Base-by-base conservation (phyloP, 2,329 filamentous ascomycete genomes). In the Diaporthe helianthi region DNA sequence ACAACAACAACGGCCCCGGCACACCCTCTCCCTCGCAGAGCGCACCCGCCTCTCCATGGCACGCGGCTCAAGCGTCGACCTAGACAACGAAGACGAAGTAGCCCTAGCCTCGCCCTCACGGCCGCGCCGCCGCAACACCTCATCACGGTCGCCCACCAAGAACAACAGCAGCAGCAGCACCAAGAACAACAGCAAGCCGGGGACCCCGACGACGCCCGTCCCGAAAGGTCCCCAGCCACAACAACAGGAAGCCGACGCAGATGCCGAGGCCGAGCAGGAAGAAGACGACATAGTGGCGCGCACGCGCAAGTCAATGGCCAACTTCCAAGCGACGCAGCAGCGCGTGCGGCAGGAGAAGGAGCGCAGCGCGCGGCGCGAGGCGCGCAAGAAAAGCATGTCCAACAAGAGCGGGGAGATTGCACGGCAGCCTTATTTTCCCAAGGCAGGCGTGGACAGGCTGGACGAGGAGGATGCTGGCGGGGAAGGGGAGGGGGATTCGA, bases 11-110 rank as follows among this genome's bases (percentile, higher is more conserved):
- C 85, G 82, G 69, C 80, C 82, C 0, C 83, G 87, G 0, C 87
- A 88, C 63, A 85, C 84, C 0, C 79, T 91, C 10, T 90, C 90
- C 0, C 85, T 96, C 0, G 86, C 91, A 4, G 93, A 97, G 76
- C 90, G 94, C 58, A 97, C 94, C 0, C 89, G 92, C 22, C 85
- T 93, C 66, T 94, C 93, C 22, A 95, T 97, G 89, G 88, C 90
- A 0, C 84, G 89, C 3, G 82, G 87, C 55, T 85, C 88, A 1
- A 79, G 78, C 19, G 75, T 73, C 4, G 58, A 58, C 22, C 33
- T 65, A 24, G 72, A 76, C 41, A 72, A 75, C 12, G 67, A 73
- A 1, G 72, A 74, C 15, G 72, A 75, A n/a, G 17, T 44, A 2
- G 64, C 17, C 1, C 33, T 53, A 4, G 33, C 26, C 44, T 44